Conservation (phyloP, 176 grass and related monocot species). For the Microstegium vimineum region DNA sequence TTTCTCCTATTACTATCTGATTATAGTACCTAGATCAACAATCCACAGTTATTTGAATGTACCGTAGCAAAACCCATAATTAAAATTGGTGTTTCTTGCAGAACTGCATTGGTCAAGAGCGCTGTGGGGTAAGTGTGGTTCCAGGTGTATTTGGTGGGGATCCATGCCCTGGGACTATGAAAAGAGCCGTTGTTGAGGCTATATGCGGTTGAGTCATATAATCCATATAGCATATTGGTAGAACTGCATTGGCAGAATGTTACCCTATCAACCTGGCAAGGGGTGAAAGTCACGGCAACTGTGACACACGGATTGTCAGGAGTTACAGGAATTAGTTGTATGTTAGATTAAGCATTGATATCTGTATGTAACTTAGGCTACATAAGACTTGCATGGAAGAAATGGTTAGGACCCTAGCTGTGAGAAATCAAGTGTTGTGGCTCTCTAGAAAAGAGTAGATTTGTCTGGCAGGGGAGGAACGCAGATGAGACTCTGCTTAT, state of each 20-base stretch:
- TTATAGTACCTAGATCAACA: too few relatives aligned
- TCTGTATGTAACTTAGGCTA: conserved; percentile 31
- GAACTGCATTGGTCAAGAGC: conserved; percentile 79
- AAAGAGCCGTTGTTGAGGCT: conserved; percentile 82
- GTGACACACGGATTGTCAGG: conserved; percentile 39
- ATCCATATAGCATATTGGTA: conserved; percentile 16
- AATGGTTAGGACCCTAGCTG: too few relatives aligned
- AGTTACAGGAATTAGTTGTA: conserved; percentile 29
- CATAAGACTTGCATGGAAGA: neutral
- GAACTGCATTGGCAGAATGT: too few relatives aligned
- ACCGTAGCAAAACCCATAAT: too few relatives aligned
- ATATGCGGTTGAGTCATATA: conserved; percentile 43
- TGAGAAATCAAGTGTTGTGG: too few relatives aligned
- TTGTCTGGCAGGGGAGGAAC: neutral
- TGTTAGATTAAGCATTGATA: conserved; percentile 17
- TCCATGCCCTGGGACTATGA: conserved; percentile 90
- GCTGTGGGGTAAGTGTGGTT: conserved; percentile 54
- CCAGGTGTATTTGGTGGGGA: conserved; percentile 86
- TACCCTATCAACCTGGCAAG: conserved; percentile 25
- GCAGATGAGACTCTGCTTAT: conserved; percentile 50
- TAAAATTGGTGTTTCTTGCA: conserved; percentile 30
- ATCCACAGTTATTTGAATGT: too few relatives aligned
- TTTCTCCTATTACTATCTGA: too few relatives aligned
- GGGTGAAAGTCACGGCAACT: conserved; percentile 57
- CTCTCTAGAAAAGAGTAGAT: neutral